A percentile compares a stretch with the other conserved stretches of the same genome.
These are phyloP conservation scores for Cladosporium cucumerinum DNA, from an alignment of 2,329 filamentous ascomycete genomes.

Conservation along the genomic window DNA sequence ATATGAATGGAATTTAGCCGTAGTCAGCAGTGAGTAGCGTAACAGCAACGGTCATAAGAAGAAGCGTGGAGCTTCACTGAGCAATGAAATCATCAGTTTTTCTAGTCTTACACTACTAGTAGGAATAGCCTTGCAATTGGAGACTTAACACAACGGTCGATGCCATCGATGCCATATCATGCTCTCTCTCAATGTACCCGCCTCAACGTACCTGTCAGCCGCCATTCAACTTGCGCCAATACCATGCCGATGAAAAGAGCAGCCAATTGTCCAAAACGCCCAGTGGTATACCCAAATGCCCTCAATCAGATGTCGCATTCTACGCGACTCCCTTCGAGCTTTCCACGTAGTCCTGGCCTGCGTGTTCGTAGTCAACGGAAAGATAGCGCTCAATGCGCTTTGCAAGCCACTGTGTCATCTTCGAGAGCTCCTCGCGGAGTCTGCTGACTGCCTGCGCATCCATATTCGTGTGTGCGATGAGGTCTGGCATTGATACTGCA, in stretches of 20 bases:
- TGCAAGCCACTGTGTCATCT: constrained; percentile 81
- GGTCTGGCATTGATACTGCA: constrained; percentile 81
- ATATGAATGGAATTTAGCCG: not conserved
- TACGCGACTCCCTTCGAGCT: constrained; percentile 18
- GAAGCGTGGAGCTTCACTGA: not conserved
- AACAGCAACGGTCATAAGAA: not conserved
- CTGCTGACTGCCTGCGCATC: constrained; percentile 85
- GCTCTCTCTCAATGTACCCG: not conserved
- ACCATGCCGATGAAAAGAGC: not conserved
- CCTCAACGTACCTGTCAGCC: constrained; percentile 4
- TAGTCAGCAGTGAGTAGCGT: not conserved
- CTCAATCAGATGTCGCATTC: constrained; percentile 1
- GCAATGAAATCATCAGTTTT: not conserved
- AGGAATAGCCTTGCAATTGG: not conserved
- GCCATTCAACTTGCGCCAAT: not conserved
- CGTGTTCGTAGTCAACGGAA: constrained; percentile 69
- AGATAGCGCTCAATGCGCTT: constrained; percentile 77
- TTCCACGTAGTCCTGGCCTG: constrained; percentile 67
- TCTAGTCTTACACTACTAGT: not conserved
- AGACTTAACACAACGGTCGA: not conserved
- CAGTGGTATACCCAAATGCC: not conserved
- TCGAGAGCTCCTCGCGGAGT: constrained; percentile 81
- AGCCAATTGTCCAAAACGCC: not conserved
- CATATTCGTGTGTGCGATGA: constrained; percentile 97
- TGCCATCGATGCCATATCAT: not conserved